Percentiles rank a stretch among this genome's conserved stretches.
Conservation (phyloP, 1,284 basidiomycete genomes). For the Macrocybe sp. region DNA sequence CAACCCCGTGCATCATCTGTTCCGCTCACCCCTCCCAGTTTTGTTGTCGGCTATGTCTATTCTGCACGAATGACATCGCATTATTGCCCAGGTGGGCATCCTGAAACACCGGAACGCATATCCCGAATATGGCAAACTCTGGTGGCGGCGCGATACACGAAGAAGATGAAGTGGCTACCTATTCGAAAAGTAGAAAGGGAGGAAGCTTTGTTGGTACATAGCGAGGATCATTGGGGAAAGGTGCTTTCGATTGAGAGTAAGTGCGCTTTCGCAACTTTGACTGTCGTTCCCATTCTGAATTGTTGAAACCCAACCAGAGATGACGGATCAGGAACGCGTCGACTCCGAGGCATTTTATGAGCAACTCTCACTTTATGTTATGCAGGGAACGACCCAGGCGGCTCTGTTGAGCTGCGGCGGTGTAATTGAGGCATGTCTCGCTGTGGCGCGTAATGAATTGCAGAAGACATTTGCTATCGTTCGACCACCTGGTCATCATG, state of each 20-base stretch:
- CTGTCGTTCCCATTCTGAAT: constrained; percentile 6
- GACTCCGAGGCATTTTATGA: constrained; percentile 82
- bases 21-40: constrained; percentile 29
- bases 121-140: constrained; percentile 72
- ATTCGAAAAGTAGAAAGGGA: constrained; percentile 71
- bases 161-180: constrained; percentile 75
- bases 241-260: constrained; percentile 75
- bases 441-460: constrained; percentile 80
- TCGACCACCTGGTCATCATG: constrained; percentile 96
- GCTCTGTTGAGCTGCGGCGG: constrained; percentile 92
- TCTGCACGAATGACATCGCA: constrained; percentile 88
- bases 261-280: constrained; percentile 23
- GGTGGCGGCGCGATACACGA: constrained; percentile 52
- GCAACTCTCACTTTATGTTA: constrained; percentile 88
- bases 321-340: constrained; percentile 68
- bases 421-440: constrained; percentile 86
- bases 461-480: constrained; percentile 94
- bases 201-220: constrained; percentile 88
- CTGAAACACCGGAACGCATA: constrained; percentile 88
- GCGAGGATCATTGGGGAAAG: constrained; percentile 87
- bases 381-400: constrained; percentile 78
- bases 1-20: constrained; percentile 34
- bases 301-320: constrained; percentile 37
- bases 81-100: constrained; percentile 65
- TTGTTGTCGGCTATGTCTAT: constrained; percentile 80